Conservation (phyloP, 805 yeast species). For the Spathaspora arborariae region DNA sequence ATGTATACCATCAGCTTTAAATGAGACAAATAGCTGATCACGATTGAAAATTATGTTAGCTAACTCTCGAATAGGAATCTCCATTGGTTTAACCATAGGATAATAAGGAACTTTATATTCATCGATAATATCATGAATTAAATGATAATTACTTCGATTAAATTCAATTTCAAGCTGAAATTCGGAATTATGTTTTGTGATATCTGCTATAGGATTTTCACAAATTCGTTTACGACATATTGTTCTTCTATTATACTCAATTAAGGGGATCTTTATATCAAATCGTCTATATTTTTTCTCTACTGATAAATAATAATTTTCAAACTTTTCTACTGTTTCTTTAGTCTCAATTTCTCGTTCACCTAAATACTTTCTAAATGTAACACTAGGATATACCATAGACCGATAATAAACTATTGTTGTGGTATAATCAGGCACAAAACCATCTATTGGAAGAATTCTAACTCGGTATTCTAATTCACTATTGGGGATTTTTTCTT, state of each 20-base stretch:
- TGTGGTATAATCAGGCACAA: background rate
- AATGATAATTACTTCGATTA: background rate
- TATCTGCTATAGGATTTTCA: conserved; percentile 1
- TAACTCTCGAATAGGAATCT: background rate
- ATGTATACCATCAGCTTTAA: conserved; percentile 4
- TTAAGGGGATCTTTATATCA: background rate
- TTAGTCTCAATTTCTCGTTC: background rate
- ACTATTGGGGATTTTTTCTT: background rate
- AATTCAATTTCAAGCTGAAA: background rate
- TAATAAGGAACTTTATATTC: background rate
- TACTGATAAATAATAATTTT: background rate
- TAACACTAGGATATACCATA: background rate
- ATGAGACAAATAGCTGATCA: background rate
- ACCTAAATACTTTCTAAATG: background rate
- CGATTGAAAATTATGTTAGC: background rate
- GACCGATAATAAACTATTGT: background rate
- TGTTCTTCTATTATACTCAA: background rate
- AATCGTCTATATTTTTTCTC: background rate
- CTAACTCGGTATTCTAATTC: background rate
- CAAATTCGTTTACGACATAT: background rate
- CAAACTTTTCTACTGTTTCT: background rate
- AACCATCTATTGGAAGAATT: background rate
- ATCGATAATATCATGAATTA: background rate
- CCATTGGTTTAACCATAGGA: background rate
- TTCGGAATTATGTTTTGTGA: background rate